Conservation (phyloP, 1,284 basidiomycete species). For the Xerocomus minutiporus region DNA sequence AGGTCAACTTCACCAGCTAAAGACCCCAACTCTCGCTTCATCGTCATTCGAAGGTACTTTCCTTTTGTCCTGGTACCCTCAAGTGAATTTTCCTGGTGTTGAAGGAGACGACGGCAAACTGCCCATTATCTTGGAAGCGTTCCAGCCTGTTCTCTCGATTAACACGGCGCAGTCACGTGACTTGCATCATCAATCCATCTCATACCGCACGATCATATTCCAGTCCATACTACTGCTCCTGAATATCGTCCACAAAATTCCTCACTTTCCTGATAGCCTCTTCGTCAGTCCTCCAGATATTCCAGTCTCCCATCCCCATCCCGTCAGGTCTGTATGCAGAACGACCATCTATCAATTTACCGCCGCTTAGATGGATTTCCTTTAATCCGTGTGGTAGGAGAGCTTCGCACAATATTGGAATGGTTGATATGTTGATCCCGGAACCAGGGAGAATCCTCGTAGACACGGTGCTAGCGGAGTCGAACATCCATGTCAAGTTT, state of each 20-base stretch:
- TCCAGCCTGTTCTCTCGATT: constrained; percentile 19
- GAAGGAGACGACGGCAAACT: constrained; percentile 27
- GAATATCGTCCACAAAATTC: constrained; percentile 33
- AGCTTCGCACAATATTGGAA: constrained; percentile 42
- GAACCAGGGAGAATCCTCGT: constrained; percentile 66
- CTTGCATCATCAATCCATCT: background rate
- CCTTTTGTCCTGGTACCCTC: constrained; percentile 19
- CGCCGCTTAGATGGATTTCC: constrained; percentile 72
- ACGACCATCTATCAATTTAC: constrained; percentile 50
- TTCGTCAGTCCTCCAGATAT: constrained; percentile 58
- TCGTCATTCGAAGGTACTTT: constrained; percentile 40
- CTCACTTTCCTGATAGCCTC: constrained; percentile 51
- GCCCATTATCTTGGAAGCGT: constrained; percentile 34
- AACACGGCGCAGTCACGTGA: constrained; percentile 28
- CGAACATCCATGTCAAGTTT: constrained; percentile 42
- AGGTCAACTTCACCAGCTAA: constrained; percentile 46
- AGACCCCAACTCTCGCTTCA: constrained; percentile 61
- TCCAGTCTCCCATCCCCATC: constrained; percentile 75
- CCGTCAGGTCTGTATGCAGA: constrained; percentile 51
- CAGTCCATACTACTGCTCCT: background rate
- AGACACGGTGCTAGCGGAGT: constrained; percentile 26
- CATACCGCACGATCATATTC: background rate
- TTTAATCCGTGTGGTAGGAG: constrained; percentile 52
- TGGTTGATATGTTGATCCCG: constrained; percentile 58
- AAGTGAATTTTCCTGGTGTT: constrained; percentile 27